Evolutionary conservation across 2,329 filamentous ascomycete genomes (phyloP), one percentile per base, ranked within the genome.

Genomic region (Fusarium solani-melongenae): DNA sequence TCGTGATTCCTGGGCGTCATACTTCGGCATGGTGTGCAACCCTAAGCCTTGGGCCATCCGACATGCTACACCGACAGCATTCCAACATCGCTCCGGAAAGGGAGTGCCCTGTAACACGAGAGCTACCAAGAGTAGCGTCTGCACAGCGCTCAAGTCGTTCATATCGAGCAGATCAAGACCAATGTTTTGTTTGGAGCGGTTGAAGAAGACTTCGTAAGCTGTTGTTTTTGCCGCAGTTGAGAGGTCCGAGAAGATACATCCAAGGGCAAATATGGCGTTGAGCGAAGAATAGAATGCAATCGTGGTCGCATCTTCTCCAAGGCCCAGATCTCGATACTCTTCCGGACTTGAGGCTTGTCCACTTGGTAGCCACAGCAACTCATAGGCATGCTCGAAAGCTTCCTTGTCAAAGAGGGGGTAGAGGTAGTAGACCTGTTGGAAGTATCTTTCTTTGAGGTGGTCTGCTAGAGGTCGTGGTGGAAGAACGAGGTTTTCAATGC

Each of bases 401-500:
- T 79, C 78, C 5, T 81, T 79, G 72, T 86, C 81, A 60, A 86
- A 83, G 64, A 85, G 83, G 0, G 85, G 85, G 60, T 85, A 86
- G 11, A 86, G 76, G 70, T 81, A 84, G 66, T 82, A 83, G 1
- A 86, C 77, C 10, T 79, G 72, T 15, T 82, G 74, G 69, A 81
- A 85, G 61, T 82, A 87, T 17, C 79, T 78, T 6, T 80, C 69
- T n/a, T 51, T 51, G 4, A 51, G 46, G 2, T 51, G 46, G 6
- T 51, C 46, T 17, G 46, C 46, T 11, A 51, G 27, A 51, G 46
- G 17, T n/a, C 46, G 22, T 6, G 46, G 46, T 6, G 46, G 46
- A n/a, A 51, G 46, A 29, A 51, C 46, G 22, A 51, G 46, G 1
- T 29, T 51, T 51, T 51, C 46, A 51, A 51, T n/a, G 15, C 46